phyloP scores from a whole-genome alignment of 2,329 filamentous ascomycete species.

The Davidsoniella eucalypti region DNA sequence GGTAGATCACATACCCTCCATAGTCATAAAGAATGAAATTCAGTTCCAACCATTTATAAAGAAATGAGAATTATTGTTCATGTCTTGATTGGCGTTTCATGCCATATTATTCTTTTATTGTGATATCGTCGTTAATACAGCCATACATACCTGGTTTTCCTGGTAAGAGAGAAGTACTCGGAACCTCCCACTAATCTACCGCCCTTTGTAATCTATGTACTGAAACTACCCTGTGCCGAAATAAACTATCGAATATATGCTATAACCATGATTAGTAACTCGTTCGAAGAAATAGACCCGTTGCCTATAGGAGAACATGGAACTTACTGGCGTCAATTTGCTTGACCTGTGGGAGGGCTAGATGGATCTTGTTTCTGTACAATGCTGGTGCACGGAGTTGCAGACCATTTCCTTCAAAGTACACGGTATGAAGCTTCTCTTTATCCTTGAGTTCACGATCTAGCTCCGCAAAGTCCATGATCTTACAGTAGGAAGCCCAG shows the following conservation, averaged over 20 bases:
- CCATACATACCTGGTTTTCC: too few relatives aligned
- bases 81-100: too few relatives aligned
- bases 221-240: not conserved
- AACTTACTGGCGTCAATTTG: conserved; percentile 96
- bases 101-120: too few relatives aligned
- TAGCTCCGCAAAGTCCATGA: conserved; percentile 67
- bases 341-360: conserved; percentile 71
- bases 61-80: too few relatives aligned
- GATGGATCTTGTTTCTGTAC: conserved; percentile 82
- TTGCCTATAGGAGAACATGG: too few relatives aligned
- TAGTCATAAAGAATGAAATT: too few relatives aligned
- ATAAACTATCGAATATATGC: conserved; percentile 4
- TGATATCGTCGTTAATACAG: too few relatives aligned
- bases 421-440: conserved; percentile 68
- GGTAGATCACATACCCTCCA: too few relatives aligned
- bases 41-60: too few relatives aligned
- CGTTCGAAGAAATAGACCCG: not conserved
- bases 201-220: too few relatives aligned
- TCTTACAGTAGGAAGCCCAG: conserved; percentile 82
- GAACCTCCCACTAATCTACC: too few relatives aligned
- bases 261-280: conserved; percentile 1
- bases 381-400: conserved; percentile 65
- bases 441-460: conserved; percentile 67
- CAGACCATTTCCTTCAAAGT: conserved; percentile 88
- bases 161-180: too few relatives aligned